Base-by-base conservation (phyloP, 176 grass and related monocot genomes). In the Eragrostis curvula region DNA sequence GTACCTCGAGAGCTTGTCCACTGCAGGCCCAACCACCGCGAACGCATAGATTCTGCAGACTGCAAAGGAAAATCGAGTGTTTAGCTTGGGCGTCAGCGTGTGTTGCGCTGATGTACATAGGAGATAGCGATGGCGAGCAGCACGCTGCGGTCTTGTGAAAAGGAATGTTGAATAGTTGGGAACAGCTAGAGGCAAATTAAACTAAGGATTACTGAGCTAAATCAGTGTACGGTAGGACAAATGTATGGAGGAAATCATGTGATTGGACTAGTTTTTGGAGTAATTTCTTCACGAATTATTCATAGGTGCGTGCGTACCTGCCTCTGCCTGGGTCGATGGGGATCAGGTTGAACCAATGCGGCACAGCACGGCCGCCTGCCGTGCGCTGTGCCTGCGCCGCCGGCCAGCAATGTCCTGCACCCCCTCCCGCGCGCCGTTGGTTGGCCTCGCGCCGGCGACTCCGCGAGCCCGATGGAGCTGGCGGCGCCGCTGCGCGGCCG, bases 1-100 rank as follows among this genome's bases (percentile, higher is more conserved):
- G 73, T 90, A 94, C 85, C 80, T 97, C 72, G 69, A 90, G 89
- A 69, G 69, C 61, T 42, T 87, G 3, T 77, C 16, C 29, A 11
- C 65, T n/a, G 56, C 16, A 14, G 10, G 8, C 30, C 8, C 40
- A 49, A 77, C 17, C 63, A 16, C 48, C 28, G 25, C 9, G 28
- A 82, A 77, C 30, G 79, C 79, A 9, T 87, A 57, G 32, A 53
- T 53, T 13, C 48, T n/a, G 44, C 47, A 21, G 16, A 17, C 20
- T 25, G 21, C 21, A 58, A 36, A 36, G 32, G 32, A 36, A 36
- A 36, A 36, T 36, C 32, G 32, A 36, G 32, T 36, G 32, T 36
- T 36, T 36, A 36, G 32, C 55, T 5, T 62, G 59, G 12, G 12
- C 12, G 12, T 62, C 9, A 62, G 50, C 29, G 12, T 30, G 59